phyloP scores from a whole-genome alignment of 495 filamentous ascomycete genomes.

The Extremus antarcticus region DNA sequence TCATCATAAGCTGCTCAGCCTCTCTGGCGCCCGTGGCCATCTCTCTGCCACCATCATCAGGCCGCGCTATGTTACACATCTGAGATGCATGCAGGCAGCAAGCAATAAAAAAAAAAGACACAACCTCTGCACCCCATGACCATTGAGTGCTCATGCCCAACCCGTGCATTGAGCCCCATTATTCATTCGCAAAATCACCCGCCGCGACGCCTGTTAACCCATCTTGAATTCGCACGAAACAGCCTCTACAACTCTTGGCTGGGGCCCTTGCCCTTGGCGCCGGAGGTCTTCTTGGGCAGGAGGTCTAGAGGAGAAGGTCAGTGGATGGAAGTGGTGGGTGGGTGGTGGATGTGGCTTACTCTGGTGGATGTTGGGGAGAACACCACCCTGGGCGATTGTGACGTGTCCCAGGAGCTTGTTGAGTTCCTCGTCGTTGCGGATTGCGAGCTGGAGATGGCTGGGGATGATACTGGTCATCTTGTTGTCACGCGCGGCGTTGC shows the following conservation, averaged over 20 bases:
- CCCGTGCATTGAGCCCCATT: conserved; percentile 16
- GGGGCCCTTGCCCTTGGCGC: conserved; percentile 70
- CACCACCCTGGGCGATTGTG: conserved; percentile 99
- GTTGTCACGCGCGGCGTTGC: conserved; percentile 98
- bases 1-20: conserved; percentile 19
- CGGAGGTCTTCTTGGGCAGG: conserved; percentile 83
- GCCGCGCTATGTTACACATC: background rate
- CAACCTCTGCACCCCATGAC: conserved; percentile 2
- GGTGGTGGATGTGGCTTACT: conserved; percentile 51
- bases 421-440: conserved; percentile 97
- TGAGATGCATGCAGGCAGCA: background rate
- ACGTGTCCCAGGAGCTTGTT: conserved; percentile 99
- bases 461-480: conserved; percentile 99
- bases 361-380: conserved; percentile 96
- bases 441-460: conserved; percentile 97
- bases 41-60: background rate
- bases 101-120: conserved; percentile 11
- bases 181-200: conserved; percentile 11
- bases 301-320: conserved; percentile 59
- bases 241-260: conserved; percentile 79
- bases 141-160: conserved; percentile 11
- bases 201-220: conserved; percentile 9
- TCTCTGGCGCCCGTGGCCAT: conserved; percentile 6
- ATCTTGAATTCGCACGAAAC: conserved; percentile 7
- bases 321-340: conserved; percentile 15